Conservation (phyloP, 2,329 filamentous ascomycete species). For the Trichoderma citrinoviride region DNA sequence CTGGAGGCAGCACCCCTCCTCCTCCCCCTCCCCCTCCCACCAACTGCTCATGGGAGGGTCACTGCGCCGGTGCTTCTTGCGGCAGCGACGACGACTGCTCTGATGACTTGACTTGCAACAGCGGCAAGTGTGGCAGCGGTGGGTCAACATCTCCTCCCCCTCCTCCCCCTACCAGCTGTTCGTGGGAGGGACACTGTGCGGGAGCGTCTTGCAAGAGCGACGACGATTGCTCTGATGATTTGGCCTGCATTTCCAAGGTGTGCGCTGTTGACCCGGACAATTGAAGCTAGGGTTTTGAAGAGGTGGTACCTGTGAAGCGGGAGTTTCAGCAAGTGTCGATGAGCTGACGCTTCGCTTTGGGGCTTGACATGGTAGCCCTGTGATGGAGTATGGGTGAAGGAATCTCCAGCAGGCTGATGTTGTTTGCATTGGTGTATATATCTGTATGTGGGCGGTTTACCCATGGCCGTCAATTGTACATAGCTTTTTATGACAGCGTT, state of each 20-base stretch:
- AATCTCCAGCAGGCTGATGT: not conserved
- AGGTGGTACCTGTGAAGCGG: not conserved
- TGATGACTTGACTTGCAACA: slow-evolving; percentile 19
- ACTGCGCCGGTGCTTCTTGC: slow-evolving; percentile 17
- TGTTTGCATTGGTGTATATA: not conserved
- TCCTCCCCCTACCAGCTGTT: not conserved
- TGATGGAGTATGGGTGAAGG: not conserved
- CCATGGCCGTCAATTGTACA: not conserved
- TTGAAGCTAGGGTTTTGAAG: not conserved
- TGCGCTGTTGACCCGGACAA: slow-evolving; percentile 9
- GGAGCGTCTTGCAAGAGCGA: slow-evolving; percentile 10
- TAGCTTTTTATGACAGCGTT: slow-evolving; percentile 2
- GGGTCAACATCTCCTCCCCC: not conserved
- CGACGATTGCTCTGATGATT: slow-evolving; percentile 16
- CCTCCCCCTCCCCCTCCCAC: not conserved
- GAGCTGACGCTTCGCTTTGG: not conserved
- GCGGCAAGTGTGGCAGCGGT: not conserved
- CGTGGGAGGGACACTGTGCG: slow-evolving; percentile 15
- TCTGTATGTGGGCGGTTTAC: not conserved
- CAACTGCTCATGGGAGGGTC: slow-evolving; percentile 14
- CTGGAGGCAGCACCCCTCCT: not conserved
- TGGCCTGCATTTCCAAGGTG: slow-evolving; percentile 11
- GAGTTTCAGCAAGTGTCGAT: not conserved
- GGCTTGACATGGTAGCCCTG: not conserved
- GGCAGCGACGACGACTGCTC: slow-evolving; percentile 16